Conservation (phyloP, 768 basidiomycete species). For the Aureoboletus auriporus region DNA sequence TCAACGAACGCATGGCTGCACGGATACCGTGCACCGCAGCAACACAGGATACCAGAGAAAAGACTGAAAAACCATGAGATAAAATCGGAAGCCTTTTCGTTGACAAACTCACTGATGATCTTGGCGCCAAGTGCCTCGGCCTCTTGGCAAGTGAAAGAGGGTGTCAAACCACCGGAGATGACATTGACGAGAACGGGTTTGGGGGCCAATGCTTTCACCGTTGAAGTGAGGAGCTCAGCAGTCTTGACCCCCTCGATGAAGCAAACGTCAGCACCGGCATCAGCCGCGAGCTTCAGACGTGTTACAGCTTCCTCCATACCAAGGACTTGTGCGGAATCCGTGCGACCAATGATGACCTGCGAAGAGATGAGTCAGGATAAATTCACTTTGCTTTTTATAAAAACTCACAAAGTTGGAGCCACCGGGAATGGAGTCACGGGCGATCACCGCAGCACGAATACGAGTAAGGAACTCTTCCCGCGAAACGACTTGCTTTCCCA, state of each 20-base stretch:
- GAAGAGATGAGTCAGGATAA: neutral
- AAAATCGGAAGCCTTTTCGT: too few species aligned
- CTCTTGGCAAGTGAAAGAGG: slow-evolving; percentile 65
- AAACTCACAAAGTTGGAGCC: slow-evolving; percentile 64
- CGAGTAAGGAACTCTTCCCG: slow-evolving; percentile 72
- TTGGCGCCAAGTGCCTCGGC: slow-evolving; percentile 71
- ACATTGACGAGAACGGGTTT: slow-evolving; percentile 80
- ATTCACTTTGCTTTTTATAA: too few species aligned
- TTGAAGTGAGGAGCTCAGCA: slow-evolving; percentile 56
- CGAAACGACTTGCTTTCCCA: slow-evolving; percentile 80
- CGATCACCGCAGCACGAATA: slow-evolving; percentile 73
- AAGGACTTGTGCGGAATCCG: slow-evolving; percentile 73
- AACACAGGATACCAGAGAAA: slow-evolving; percentile 72
- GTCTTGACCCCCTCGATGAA: slow-evolving; percentile 80
- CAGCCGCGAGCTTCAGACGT: slow-evolving; percentile 65
- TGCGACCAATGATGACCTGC: slow-evolving; percentile 70
- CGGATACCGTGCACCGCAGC: slow-evolving; percentile 76
- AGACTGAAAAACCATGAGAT: slow-evolving; percentile 41
- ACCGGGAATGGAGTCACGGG: slow-evolving; percentile 72
- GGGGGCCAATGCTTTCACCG: slow-evolving; percentile 64
- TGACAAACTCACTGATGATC: slow-evolving; percentile 60
- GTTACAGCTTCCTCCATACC: slow-evolving; percentile 74
- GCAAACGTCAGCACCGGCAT: slow-evolving; percentile 74
- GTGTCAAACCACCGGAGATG: slow-evolving; percentile 74
- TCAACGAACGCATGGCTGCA: slow-evolving; percentile 69